Evolutionary conservation across 495 filamentous ascomycete species (phyloP), one percentile per base, ranked within the genome.

Genomic region (Penicillium psychrofluorescens): DNA sequence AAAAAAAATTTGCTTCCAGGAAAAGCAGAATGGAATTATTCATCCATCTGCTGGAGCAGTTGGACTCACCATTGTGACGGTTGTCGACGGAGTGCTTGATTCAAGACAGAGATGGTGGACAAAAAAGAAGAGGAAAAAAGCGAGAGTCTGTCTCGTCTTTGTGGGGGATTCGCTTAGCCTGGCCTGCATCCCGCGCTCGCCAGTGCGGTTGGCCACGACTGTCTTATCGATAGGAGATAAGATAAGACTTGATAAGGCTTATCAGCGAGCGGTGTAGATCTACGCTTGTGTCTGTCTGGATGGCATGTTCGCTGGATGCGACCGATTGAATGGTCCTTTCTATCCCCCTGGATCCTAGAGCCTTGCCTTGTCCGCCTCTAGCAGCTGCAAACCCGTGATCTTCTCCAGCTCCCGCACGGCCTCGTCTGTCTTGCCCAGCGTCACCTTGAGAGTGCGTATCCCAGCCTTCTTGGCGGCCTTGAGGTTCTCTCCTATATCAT

Each of bases 401-500:
- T 63, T 61, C 59, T 88, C 84, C 49, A 88, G 56, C 58, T 86
- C 81, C 52, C 59, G 71, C 11, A 87, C 83, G 9, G 90, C 91
- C 63, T 88, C 80, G 67, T 77, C 80, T 6, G 83, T 81, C 61
- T 70, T 80, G 28, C 90, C 90, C 29, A 96, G 67, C 7, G 75
- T 68, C 2, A 97, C 92, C 58, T 85, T 94, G 48, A 98, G 74
- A 2, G 90, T 95, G 45, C 73, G 65, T 61, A 97, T 84, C 22
- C 92, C 92, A 9, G 79, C 61, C 41, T 66, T 71, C 68, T 75
- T 89, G 9, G 83, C 92, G 9, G 75, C 79, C 68, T 89, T 91
- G 52, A 96, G 62, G 61, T 98, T 98, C 69, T 86, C 80, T 0
- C 92, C 92, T 57, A 98, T 97, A 64, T 98, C 92, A 71, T 98